phyloP scores from a whole-genome alignment of 768 basidiomycete species.

The Kwoniella sp. region DNA sequence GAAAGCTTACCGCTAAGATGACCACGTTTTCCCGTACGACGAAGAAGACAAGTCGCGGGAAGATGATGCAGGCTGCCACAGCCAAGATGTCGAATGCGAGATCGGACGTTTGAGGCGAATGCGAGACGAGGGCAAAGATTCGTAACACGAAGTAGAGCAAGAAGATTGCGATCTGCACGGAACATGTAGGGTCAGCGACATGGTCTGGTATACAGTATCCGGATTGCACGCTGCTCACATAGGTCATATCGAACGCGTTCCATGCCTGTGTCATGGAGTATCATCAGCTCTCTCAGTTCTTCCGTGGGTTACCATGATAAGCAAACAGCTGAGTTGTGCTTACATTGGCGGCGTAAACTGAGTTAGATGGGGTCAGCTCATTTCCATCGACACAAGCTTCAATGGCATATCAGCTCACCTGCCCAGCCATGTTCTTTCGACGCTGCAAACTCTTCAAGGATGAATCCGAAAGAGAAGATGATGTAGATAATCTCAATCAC shows the following conservation, averaged over 20 bases:
- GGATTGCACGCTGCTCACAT: conserved; percentile 21
- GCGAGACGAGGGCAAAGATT: conserved; percentile 53
- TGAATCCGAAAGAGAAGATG: conserved; percentile 73
- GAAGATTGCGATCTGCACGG: conserved; percentile 60
- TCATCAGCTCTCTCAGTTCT: too few relatives aligned
- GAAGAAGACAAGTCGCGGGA: conserved; percentile 55
- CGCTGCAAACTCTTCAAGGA: conserved; percentile 83
- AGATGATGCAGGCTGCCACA: conserved; percentile 54
- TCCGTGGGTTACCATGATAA: too few relatives aligned
- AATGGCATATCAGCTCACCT: conserved; percentile 69
- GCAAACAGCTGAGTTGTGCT: too few relatives aligned
- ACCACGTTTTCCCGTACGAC: conserved; percentile 54
- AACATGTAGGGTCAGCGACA: conserved; percentile 7
- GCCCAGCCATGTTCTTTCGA: conserved; percentile 85
- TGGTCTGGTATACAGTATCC: not conserved
- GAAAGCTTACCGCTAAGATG: conserved; percentile 50
- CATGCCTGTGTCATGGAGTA: conserved; percentile 65
- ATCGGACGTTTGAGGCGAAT: conserved; percentile 42
- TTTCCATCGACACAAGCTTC: too few relatives aligned
- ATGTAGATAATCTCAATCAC: conserved; percentile 73
- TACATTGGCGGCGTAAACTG: conserved; percentile 84
- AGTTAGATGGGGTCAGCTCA: conserved; percentile 66
- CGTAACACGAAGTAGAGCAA: conserved; percentile 49
- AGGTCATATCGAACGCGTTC: conserved; percentile 76
- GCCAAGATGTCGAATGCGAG: conserved; percentile 55